These are phyloP conservation scores for Plicaturopsis crispa DNA, from an alignment of 768 basidiomycete genomes.

Conservation along the genomic window DNA sequence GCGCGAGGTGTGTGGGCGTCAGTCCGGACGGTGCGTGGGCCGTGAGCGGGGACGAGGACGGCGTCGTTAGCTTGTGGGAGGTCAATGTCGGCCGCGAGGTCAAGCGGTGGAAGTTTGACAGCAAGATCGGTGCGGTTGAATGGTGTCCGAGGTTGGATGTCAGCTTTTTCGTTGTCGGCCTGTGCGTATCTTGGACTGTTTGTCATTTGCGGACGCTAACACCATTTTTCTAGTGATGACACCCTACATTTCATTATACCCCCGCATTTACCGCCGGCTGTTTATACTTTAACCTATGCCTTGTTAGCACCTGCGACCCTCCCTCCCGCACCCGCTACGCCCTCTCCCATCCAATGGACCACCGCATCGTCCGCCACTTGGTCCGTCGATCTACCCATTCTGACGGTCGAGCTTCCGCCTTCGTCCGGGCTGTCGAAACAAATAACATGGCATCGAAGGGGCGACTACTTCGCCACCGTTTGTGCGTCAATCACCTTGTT, in stretches of 20 bases:
- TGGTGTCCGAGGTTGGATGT: slow-evolving; percentile 91
- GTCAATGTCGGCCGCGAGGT: slow-evolving; percentile 83
- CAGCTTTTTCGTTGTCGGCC: slow-evolving; percentile 68
- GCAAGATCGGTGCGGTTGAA: slow-evolving; percentile 76
- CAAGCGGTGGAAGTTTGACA: slow-evolving; percentile 76
- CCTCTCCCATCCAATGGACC: slow-evolving; percentile 68
- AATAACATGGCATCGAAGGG: slow-evolving; percentile 86
- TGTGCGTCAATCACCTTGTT: slow-evolving; percentile 53
- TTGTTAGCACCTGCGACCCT: slow-evolving; percentile 58
- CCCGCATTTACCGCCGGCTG: slow-evolving; percentile 58
- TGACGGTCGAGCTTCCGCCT: slow-evolving; percentile 55
- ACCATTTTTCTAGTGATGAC: slow-evolving; percentile 68
- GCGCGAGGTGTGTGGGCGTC: slow-evolving; percentile 67
- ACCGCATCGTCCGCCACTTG: slow-evolving; percentile 37
- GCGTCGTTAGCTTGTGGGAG: slow-evolving; percentile 87
- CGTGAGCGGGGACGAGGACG: slow-evolving; percentile 85
- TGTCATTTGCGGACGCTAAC: too few species aligned
- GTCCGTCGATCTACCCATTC: slow-evolving; percentile 46
- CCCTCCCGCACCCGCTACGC: slow-evolving; percentile 44
- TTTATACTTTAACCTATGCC: slow-evolving; percentile 52
- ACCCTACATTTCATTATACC: slow-evolving; percentile 74
- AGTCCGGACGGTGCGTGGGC: slow-evolving; percentile 92
- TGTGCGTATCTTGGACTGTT: slow-evolving; percentile 46
- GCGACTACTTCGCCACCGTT: slow-evolving; percentile 93
- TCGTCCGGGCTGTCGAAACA: slow-evolving; percentile 71